Percentiles rank a stretch among this genome's conserved stretches.
These are phyloP conservation scores for Zhuliangozyma parablackwelliae DNA, from an alignment of 1,139 yeast species.

Conservation along the genomic window DNA sequence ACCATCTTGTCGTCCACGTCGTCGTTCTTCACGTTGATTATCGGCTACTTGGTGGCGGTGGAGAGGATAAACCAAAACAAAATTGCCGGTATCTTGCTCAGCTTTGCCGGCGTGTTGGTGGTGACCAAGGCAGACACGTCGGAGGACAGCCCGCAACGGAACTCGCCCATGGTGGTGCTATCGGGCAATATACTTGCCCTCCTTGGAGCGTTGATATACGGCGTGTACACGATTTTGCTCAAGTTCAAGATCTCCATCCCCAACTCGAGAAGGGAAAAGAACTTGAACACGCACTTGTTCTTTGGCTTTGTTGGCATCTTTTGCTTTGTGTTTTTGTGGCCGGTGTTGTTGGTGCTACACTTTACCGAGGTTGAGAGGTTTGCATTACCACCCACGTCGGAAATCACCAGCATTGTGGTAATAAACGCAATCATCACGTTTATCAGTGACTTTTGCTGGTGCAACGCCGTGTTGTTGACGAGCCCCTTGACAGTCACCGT, in stretches of 20 bases:
- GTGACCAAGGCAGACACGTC: conserved; percentile 63
- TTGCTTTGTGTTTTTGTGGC: conserved; percentile 78
- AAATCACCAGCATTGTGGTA: conserved; percentile 51
- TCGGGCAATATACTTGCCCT: conserved; percentile 79
- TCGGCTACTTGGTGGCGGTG: conserved; percentile 71
- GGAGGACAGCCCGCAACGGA: conserved; percentile 16
- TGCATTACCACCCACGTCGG: conserved; percentile 57
- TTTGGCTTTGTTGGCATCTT: conserved; percentile 93
- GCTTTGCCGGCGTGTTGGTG: conserved; percentile 74
- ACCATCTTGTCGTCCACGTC: conserved; percentile 89
- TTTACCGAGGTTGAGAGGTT: conserved; percentile 61
- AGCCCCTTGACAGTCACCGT: conserved; percentile 94
- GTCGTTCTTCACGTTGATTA: conserved; percentile 81
- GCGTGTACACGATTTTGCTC: conserved; percentile 82
- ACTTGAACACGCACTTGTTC: conserved; percentile 78
- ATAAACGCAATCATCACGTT: conserved; percentile 75
- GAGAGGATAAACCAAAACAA: conserved; percentile 67
- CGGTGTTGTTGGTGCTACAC: conserved; percentile 64
- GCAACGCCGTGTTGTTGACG: conserved; percentile 86
- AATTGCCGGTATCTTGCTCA: conserved; percentile 61
- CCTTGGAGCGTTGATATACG: conserved; percentile 80
- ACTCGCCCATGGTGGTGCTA: conserved; percentile 41
- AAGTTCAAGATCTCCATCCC: conserved; percentile 56
- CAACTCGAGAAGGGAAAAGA: conserved; percentile 55
- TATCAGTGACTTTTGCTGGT: conserved; percentile 92